A percentile compares a stretch with the other conserved stretches of the same genome.
phyloP scores from a whole-genome alignment of 1,284 basidiomycete species.

The Sutorius eximius region DNA sequence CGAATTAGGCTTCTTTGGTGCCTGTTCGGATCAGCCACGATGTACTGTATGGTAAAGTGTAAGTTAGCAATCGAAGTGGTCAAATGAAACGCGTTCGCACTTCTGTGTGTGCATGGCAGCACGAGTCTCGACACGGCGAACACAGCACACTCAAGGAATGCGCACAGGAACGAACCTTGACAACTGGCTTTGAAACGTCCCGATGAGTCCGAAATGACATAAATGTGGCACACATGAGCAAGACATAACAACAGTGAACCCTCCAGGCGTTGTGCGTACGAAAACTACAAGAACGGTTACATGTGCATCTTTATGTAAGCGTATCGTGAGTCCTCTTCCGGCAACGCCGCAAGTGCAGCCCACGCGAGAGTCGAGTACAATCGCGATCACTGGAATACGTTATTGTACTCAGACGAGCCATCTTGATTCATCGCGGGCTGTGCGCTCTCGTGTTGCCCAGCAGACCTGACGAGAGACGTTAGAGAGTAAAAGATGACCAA shows the following conservation, averaged over 20 bases:
- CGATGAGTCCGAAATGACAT: conserved; percentile 21
- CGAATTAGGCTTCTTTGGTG: conserved; percentile 2
- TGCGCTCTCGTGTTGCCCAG: conserved; percentile 9
- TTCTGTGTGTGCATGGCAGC: conserved; percentile 10
- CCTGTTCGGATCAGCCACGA: not conserved
- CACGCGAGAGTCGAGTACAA: conserved; percentile 11
- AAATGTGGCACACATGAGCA: conserved; percentile 29
- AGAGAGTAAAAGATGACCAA: not conserved
- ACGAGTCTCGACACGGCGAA: not conserved
- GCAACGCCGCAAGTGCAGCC: not conserved
- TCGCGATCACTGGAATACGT: conserved; percentile 14
- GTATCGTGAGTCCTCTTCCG: not conserved
- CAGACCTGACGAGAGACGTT: conserved; percentile 12
- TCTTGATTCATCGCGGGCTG: conserved; percentile 8
- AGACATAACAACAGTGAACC: conserved; percentile 14
- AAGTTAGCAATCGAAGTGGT: conserved; percentile 13
- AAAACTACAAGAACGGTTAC: not conserved
- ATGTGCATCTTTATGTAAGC: conserved; percentile 11
- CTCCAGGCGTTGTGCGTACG: not conserved
- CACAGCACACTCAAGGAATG: conserved; percentile 2
- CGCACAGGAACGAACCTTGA: conserved; percentile 18
- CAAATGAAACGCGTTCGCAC: conserved; percentile 19
- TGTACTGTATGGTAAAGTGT: conserved; percentile 15
- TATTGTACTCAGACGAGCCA: conserved; percentile 6
- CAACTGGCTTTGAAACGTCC: not conserved